These are phyloP conservation scores for Ustilago hordei DNA, from an alignment of 1,284 basidiomycete species.

Conservation along the genomic window DNA sequence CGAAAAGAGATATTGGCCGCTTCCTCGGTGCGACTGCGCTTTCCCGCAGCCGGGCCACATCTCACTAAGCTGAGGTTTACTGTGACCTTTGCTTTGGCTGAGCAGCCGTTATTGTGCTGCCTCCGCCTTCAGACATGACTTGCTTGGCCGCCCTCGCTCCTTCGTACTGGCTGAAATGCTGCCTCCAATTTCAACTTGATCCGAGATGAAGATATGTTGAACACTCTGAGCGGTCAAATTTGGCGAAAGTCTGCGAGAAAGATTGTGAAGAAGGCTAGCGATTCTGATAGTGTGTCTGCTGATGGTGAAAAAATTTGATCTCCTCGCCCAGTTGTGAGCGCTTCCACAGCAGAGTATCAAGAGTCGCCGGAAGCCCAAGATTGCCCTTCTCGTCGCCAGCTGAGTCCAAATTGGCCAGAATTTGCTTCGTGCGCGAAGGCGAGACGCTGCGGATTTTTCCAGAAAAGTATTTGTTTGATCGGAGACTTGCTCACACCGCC, in stretches of 20 bases:
- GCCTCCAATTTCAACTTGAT: neutral
- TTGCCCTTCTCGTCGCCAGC: too few species aligned
- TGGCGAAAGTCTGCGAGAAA: neutral
- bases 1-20: neutral
- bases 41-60: neutral
- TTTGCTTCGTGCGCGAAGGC: neutral
- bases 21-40: neutral
- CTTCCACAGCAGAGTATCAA: neutral
- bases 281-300: neutral
- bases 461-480: neutral
- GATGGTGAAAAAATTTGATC: constrained; percentile 14
- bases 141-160: neutral
- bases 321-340: neutral
- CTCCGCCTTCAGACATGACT: neutral
- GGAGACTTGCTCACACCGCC: neutral
- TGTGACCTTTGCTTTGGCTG: neutral
- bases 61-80: neutral
- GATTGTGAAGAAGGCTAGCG: neutral
- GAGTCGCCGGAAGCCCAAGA: neutral
- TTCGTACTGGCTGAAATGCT: neutral
- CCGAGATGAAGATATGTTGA: neutral
- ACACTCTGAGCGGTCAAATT: neutral
- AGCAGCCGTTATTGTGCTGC: neutral
- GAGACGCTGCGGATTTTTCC: neutral
- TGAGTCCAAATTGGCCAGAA: neutral